A percentile compares a stretch with the other conserved stretches of the same genome.
These are phyloP conservation scores for Dillenia turbinata DNA, from an alignment of 164 flowering plant species.

Conservation along the genomic window DNA sequence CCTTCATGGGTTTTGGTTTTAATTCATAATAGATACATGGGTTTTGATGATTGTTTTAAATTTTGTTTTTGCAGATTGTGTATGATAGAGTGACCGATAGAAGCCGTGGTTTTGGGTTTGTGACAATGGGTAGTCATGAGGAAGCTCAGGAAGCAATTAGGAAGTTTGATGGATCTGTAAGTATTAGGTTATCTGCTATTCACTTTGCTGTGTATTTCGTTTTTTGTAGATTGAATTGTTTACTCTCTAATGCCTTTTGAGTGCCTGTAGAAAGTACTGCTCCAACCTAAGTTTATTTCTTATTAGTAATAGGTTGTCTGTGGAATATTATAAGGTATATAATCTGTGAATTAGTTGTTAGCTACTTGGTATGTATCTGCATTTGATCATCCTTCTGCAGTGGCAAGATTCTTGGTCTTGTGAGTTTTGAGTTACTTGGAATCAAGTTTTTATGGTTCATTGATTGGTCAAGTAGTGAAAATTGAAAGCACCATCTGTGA, in stretches of 20 bases:
- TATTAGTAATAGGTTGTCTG: too few species aligned
- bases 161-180: conserved; percentile 85
- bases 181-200: conserved; percentile 16
- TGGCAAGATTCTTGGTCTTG: conserved; percentile 72
- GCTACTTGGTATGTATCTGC: too few species aligned
- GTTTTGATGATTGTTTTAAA: not conserved
- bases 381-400: too few species aligned
- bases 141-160: conserved; percentile 81
- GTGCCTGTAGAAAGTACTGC: too few species aligned
- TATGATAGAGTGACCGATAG: conserved; percentile 80
- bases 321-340: too few species aligned
- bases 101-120: conserved; percentile 91
- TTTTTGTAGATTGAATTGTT: too few species aligned
- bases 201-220: not conserved
- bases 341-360: too few species aligned
- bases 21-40: not conserved
- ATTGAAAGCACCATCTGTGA: not conserved
- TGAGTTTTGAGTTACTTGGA: conserved; percentile 36
- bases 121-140: conserved; percentile 66
- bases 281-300: too few species aligned
- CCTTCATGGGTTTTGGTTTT: not conserved
- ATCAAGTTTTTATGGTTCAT: not conserved
- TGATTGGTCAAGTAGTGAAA: not conserved
- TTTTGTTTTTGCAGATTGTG: conserved; percentile 44
- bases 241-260: too few species aligned